These are phyloP conservation scores for Mariannaea sp. DNA, from an alignment of 2,329 filamentous ascomycete genomes.

Conservation along the genomic window DNA sequence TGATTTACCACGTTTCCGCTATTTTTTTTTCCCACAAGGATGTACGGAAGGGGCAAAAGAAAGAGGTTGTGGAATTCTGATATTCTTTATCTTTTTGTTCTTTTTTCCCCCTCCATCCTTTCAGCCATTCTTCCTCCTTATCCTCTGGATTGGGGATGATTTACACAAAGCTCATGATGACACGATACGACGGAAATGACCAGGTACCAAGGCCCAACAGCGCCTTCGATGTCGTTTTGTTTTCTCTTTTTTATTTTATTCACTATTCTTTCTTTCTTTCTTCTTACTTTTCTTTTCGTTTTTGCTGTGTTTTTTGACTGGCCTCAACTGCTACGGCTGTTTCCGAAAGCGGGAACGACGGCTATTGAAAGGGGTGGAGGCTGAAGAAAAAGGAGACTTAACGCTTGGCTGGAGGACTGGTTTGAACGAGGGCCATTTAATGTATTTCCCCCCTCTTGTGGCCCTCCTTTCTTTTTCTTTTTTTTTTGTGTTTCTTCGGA, in stretches of 20 bases:
- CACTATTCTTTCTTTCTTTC: too few species aligned
- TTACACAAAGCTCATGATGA: slow-evolving; percentile 35
- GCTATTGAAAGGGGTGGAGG: slow-evolving; percentile 3
- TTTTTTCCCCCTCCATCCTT: slow-evolving; percentile 5
- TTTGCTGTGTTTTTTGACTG: slow-evolving; percentile 9
- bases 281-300: slow-evolving; percentile 24
- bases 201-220: slow-evolving; percentile 34
- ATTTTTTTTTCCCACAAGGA: slow-evolving; percentile 14
- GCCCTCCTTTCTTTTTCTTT: too few species aligned
- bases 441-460: too few species aligned
- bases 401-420: background rate
- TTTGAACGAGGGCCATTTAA: slow-evolving; percentile 27
- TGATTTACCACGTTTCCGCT: slow-evolving; percentile 10
- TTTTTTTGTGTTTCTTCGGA: too few species aligned
- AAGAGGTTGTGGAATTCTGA: slow-evolving; percentile 11
- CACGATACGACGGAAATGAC: slow-evolving; percentile 38
- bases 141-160: slow-evolving; percentile 17
- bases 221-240: slow-evolving; percentile 32
- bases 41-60: slow-evolving; percentile 11
- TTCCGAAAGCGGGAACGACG: slow-evolving; percentile 5
- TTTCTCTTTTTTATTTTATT: slow-evolving; percentile 18
- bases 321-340: slow-evolving; percentile 10
- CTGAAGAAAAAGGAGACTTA: background rate
- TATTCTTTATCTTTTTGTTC: slow-evolving; percentile 22
- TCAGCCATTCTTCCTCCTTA: slow-evolving; percentile 2